Percentiles rank a stretch among this genome's conserved stretches.
Evolutionary conservation across 2,329 filamentous ascomycete species (phyloP).

Genomic region (Talaromyces sp.): DNA sequence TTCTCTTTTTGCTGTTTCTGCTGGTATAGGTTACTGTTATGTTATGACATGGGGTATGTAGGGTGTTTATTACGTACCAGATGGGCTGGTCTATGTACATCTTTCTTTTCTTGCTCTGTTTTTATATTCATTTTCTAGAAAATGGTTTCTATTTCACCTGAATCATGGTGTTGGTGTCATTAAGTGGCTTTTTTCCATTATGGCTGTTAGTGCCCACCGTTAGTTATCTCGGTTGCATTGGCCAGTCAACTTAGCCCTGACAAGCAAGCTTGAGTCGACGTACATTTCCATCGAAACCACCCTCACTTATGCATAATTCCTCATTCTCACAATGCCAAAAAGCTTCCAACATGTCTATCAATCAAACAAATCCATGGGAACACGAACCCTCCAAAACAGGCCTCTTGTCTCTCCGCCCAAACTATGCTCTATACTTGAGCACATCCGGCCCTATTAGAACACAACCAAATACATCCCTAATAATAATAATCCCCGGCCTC

Average conservation of each 20-base stretch:
- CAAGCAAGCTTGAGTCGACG: neutral
- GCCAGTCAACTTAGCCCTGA: neutral
- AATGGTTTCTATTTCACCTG: neutral
- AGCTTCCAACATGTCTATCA: neutral
- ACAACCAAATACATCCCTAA: constrained; percentile 24
- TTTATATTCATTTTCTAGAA: neutral
- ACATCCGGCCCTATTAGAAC: constrained; percentile 27
- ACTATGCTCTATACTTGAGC: constrained; percentile 25
- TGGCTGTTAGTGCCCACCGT: neutral
- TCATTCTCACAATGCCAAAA: neutral
- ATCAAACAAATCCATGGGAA: constrained; percentile 15
- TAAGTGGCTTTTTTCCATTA: neutral
- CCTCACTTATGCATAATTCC: neutral
- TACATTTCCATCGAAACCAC: neutral
- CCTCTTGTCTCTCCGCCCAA: constrained; percentile 24
- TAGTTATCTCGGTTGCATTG: neutral
- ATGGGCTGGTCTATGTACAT: constrained; percentile 4
- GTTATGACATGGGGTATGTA: constrained; percentile 2
- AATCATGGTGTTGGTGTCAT: neutral
- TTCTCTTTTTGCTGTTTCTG: neutral
- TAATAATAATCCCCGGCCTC: constrained; percentile 28
- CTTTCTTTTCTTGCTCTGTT: neutral
- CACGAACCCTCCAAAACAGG: constrained; percentile 13
- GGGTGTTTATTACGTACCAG: constrained; percentile 1
- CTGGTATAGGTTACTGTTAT: constrained; percentile 1